Evolutionary conservation across 225 moss, liverwort and hornwort species (phyloP), one percentile per base, ranked within the genome.

Genomic region (Polytrichum formosum): DNA sequence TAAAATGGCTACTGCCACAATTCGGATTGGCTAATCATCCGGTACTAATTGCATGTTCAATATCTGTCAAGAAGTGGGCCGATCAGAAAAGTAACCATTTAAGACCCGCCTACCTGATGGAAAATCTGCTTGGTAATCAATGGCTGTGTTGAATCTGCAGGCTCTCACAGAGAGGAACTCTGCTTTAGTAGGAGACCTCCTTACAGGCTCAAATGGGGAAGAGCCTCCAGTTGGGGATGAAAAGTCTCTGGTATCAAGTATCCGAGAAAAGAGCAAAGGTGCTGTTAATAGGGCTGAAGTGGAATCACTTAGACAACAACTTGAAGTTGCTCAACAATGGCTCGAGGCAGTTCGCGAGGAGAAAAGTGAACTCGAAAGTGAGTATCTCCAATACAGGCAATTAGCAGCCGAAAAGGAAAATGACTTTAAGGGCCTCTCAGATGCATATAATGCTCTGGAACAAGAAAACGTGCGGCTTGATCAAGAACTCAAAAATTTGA

Each of bases 381-480:
- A 93, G 81, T 76, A 77, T 23, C 26, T 72, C 7, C 81, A 85
- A 46, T 85, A 66, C 72, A 93, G 82, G 53, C 87, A 86, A 74
- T 66, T 80, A 65, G 89, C 80, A 54, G 70, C 75, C 6, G 91
- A 97, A 78, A 84, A 83, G 65, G 94, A 91, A 59, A 83, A 75
- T 31, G 92, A 98, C 65, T 83, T 94, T 56, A 92, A 92, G 79
- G 91, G 90, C 16, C 78, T 98, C 7, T 91, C 94, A 1, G 92
- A 94, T 63, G 94, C 94, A 26, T 98, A 92, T 75, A 94, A 92
- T 73, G 84, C 81, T 26, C 79, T 98, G 78, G 97, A 98, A 64
- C 90, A 90, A 74, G 85, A 90, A 68, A 92, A 90, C 31, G 76
- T 75, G 54, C 89, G 92, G 17, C 84, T 89, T 19, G 93, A 93